Evolutionary conservation across 306 rosid genomes (phyloP).

Genomic region (Trichosanthes cucumerina): DNA sequence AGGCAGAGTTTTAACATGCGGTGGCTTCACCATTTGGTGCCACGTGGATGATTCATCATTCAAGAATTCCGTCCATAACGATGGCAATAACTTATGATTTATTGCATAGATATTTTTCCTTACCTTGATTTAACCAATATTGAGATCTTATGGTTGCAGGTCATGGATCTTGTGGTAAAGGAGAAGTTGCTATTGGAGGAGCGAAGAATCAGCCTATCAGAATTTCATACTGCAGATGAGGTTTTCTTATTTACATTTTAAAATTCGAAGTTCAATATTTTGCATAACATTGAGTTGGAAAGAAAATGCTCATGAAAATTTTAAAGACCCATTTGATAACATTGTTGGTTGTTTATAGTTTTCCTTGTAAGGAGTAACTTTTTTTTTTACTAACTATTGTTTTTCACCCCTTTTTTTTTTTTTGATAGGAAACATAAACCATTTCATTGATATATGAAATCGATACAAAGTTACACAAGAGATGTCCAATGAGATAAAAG

Average conservation of each 20-base stretch:
- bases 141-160: constrained; percentile 26
- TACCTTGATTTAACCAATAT: background rate
- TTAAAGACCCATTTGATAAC: background rate
- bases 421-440: too few species aligned
- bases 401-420: too few species aligned
- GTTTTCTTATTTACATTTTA: constrained; percentile 20
- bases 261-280: background rate
- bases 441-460: too few species aligned
- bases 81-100: background rate
- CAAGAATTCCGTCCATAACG: background rate
- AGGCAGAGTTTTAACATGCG: background rate
- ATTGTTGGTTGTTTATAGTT: background rate
- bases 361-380: background rate
- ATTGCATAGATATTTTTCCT: background rate
- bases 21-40: background rate
- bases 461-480: too few species aligned
- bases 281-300: background rate
- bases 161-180: constrained; percentile 66
- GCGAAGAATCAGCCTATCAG: constrained; percentile 71
- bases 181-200: constrained; percentile 57
- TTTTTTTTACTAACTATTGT: background rate
- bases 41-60: background rate
- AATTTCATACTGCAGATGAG: constrained; percentile 85
- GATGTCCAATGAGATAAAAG: too few species aligned
- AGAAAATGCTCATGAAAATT: background rate